A percentile compares a stretch with the other conserved stretches of the same genome.
phyloP scores from a whole-genome alignment of 805 yeast genomes.

The Lachancea waltii region DNA sequence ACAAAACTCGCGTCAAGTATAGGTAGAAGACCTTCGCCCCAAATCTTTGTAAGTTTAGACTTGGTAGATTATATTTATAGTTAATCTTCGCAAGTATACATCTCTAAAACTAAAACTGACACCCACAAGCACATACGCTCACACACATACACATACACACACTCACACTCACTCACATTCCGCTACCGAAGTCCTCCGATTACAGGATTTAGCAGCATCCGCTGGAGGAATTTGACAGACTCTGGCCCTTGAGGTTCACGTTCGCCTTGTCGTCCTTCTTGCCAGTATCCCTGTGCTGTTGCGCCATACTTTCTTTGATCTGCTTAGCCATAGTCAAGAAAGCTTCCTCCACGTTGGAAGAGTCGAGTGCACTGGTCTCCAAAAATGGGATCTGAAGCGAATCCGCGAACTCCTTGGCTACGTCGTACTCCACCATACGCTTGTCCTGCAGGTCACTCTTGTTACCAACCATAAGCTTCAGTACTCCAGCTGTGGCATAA shows the following conservation, averaged over 20 bases:
- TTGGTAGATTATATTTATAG: too few relatives aligned
- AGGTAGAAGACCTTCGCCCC: too few relatives aligned
- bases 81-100: conserved; percentile 11
- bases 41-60: too few relatives aligned
- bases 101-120: conserved; percentile 1
- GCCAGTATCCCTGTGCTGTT: conserved; percentile 39
- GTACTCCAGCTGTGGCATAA: conserved; percentile 95
- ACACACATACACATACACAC: too few relatives aligned
- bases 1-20: conserved; percentile 33
- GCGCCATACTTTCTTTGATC: conserved; percentile 91
- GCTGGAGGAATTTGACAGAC: conserved; percentile 39
- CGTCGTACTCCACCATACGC: conserved; percentile 91
- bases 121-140: too few relatives aligned
- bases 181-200: too few relatives aligned
- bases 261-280: conserved; percentile 46
- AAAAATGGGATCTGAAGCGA: conserved; percentile 83
- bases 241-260: conserved; percentile 69
- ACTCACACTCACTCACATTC: too few relatives aligned
- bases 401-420: conserved; percentile 97
- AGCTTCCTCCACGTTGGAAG: conserved; percentile 97
- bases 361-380: conserved; percentile 92
- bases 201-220: conserved; percentile 41
- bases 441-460: conserved; percentile 91
- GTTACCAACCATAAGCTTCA: conserved; percentile 93
- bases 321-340: conserved; percentile 98